Evolutionary conservation across 306 rosid species (phyloP).

Genomic region (Cucumis hystrix): DNA sequence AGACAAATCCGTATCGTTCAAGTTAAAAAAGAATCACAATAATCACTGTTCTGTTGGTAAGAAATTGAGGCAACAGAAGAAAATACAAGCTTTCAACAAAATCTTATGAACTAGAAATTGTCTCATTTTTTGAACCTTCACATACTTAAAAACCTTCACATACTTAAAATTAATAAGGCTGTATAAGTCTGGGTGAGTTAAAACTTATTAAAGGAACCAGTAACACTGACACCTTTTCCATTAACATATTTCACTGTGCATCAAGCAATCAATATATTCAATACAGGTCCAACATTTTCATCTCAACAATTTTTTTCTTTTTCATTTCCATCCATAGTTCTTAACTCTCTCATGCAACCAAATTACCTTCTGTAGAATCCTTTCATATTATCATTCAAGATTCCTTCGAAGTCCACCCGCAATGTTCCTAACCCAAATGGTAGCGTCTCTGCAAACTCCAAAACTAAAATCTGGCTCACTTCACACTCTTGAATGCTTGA

Average conservation of each 20-base stretch:
- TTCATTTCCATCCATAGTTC: neutral
- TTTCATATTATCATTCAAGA: constrained; percentile 74
- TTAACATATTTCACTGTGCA: neutral
- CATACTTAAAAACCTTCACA: neutral
- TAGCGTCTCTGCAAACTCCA: constrained; percentile 53
- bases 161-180: neutral
- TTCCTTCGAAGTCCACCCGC: constrained; percentile 55
- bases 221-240: neutral
- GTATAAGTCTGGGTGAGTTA: neutral
- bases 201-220: neutral
- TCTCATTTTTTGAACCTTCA: neutral
- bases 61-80: neutral
- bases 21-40: neutral
- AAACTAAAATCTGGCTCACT: constrained; percentile 59
- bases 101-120: neutral
- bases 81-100: too few relatives aligned
- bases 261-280: neutral
- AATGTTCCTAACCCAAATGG: constrained; percentile 58
- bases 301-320: neutral
- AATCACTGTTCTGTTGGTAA: neutral
- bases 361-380: constrained; percentile 76
- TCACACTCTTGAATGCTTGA: constrained; percentile 41
- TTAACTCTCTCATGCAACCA: neutral
- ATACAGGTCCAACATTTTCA: neutral
- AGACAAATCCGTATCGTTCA: neutral